Conservation (phyloP, 139 green algal genomes). For the Chlamydomonas schloesseri region DNA sequence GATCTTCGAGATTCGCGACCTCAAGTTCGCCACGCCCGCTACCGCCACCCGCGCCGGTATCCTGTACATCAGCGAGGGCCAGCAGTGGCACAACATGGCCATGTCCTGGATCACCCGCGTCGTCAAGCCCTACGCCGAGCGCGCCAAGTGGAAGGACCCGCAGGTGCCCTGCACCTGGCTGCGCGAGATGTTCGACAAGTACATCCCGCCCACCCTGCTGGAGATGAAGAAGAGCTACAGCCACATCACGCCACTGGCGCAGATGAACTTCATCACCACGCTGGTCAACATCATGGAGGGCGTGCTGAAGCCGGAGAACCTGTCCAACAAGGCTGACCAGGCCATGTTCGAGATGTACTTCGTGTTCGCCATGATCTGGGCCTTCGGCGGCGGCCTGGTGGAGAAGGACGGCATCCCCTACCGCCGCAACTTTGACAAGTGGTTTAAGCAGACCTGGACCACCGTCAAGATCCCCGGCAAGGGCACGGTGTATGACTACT, state of each 20-base stretch:
- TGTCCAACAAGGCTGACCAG: slow-evolving; percentile 84
- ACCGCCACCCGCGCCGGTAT: slow-evolving; percentile 90
- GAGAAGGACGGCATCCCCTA: slow-evolving; percentile 94
- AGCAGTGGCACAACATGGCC: slow-evolving; percentile 91
- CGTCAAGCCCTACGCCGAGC: slow-evolving; percentile 77
- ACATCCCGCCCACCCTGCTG: slow-evolving; percentile 80
- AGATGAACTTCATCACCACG: slow-evolving; percentile 88
- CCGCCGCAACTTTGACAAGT: slow-evolving; percentile 92
- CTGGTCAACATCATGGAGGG: slow-evolving; percentile 89
- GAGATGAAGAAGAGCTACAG: slow-evolving; percentile 89
- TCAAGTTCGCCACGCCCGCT: slow-evolving; percentile 89
- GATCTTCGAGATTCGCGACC: slow-evolving; percentile 89
- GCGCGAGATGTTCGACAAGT: slow-evolving; percentile 85
- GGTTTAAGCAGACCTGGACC: slow-evolving; percentile 89
- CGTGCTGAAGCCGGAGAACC: slow-evolving; percentile 80
- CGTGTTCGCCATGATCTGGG: slow-evolving; percentile 89
- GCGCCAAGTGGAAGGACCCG: slow-evolving; percentile 88
- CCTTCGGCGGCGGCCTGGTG: slow-evolving; percentile 85
- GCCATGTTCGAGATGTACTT: slow-evolving; percentile 89
- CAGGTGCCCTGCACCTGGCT: slow-evolving; percentile 77
- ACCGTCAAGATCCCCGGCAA: slow-evolving; percentile 85
- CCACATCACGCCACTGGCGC: slow-evolving; percentile 85
- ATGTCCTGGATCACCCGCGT: slow-evolving; percentile 71
- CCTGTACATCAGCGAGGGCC: slow-evolving; percentile 85
- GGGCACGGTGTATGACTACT: slow-evolving; percentile 92